Conservation (phyloP, 1,284 basidiomycete genomes). For the Puccinia polysora region DNA sequence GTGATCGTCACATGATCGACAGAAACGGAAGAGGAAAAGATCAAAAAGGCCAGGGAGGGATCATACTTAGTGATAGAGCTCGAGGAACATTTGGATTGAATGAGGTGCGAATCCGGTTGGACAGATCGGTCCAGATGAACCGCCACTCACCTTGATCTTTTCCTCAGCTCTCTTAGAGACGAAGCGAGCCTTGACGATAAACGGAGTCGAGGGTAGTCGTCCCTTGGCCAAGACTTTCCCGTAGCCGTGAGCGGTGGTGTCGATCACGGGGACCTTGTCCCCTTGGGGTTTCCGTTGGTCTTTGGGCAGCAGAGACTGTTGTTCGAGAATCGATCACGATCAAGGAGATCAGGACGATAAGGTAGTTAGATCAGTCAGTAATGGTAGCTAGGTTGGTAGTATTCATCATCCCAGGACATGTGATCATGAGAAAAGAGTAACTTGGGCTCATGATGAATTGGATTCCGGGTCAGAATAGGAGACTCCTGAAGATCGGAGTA, state of each 20-base stretch:
- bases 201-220: constrained; percentile 62
- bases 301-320: constrained; percentile 34
- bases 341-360: constrained; percentile 48
- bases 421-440: neutral
- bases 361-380: constrained; percentile 49
- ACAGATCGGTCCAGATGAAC: too few relatives aligned
- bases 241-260: constrained; percentile 77
- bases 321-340: constrained; percentile 52
- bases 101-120: too few relatives aligned
- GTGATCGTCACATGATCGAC: neutral
- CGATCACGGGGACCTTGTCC: constrained; percentile 82
- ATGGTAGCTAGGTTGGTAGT: constrained; percentile 54
- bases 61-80: neutral
- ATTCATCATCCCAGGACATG: neutral
- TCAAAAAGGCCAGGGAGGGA: neutral
- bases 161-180: constrained; percentile 80
- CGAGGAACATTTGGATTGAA: too few relatives aligned
- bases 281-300: constrained; percentile 57
- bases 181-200: constrained; percentile 93
- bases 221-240: constrained; percentile 88
- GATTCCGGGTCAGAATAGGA: neutral
- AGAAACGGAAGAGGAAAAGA: neutral
- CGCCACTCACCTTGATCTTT: constrained; percentile 62
- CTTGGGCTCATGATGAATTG: too few relatives aligned
- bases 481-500: constrained; percentile 21